Percentiles rank a stretch among this genome's conserved stretches.
These are phyloP conservation scores for Apostasia shenzhenica DNA, from an alignment of 106 monocot genomes.

Conservation along the genomic window DNA sequence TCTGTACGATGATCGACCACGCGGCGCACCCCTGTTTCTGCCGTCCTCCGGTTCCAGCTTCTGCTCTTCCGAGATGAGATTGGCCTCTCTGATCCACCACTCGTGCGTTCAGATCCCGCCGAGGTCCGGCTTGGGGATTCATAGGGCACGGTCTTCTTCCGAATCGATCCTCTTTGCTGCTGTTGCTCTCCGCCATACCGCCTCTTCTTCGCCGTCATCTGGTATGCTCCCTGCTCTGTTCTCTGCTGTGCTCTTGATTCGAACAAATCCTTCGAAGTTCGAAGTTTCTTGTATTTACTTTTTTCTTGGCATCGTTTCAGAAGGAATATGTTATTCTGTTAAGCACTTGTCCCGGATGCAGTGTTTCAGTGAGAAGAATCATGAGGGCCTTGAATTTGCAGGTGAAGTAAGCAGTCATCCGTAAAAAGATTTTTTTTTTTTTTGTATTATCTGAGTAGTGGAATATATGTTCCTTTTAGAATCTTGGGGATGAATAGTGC, in stretches of 20 bases:
- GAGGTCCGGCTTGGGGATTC: neutral
- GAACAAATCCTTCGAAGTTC: neutral
- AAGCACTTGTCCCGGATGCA: neutral
- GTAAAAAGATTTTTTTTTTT: neutral
- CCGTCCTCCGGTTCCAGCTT: too few species aligned
- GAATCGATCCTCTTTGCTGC: neutral
- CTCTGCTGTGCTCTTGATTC: neutral
- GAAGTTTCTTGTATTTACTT: neutral
- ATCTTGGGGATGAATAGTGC: neutral
- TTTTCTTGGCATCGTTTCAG: neutral
- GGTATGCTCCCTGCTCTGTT: neutral
- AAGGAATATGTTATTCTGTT: neutral
- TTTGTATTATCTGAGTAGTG: neutral
- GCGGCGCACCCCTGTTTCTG: too few species aligned
- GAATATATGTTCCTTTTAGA: neutral
- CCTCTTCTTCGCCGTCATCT: neutral
- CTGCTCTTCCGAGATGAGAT: neutral
- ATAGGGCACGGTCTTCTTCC: neutral
- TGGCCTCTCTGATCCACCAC: conserved; percentile 1
- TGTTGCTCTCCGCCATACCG: neutral
- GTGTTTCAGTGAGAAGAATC: neutral
- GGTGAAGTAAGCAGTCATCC: neutral
- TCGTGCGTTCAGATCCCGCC: neutral
- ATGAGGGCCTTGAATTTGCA: neutral
- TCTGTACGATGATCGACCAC: too few species aligned